Evolutionary conservation across 2,329 filamentous ascomycete species (phyloP).

Genomic region (Blastomyces percursus): DNA sequence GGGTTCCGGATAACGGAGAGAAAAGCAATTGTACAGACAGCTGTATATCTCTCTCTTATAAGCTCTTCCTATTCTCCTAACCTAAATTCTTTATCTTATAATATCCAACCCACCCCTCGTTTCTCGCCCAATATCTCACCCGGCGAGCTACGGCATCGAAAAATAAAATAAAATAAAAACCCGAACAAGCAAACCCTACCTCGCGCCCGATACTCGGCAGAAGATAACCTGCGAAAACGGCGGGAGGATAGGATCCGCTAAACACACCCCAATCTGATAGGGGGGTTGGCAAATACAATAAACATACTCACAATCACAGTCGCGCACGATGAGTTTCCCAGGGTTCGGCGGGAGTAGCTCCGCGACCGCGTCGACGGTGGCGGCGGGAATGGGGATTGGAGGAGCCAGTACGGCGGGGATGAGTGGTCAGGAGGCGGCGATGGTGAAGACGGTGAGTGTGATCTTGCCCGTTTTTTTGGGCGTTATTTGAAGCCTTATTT

Average conservation of each 20-base stretch:
- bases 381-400: constrained; percentile 15
- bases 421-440: constrained; percentile 38
- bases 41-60: not conserved
- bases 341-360: constrained; percentile 24
- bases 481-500: too few relatives aligned
- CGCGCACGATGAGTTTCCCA: constrained; percentile 26
- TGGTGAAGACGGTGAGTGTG: constrained; percentile 36
- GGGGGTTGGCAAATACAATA: not conserved
- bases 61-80: not conserved
- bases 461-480: not conserved
- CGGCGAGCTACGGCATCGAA: not conserved
- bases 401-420: constrained; percentile 26
- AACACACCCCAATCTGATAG: not conserved
- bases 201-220: not conserved
- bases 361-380: constrained; percentile 16
- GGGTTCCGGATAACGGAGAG: not conserved
- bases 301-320: not conserved
- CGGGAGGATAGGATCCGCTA: too few relatives aligned
- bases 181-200: not conserved
- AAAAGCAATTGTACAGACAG: not conserved
- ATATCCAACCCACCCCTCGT: not conserved
- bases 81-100: not conserved
- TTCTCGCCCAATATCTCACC: not conserved
- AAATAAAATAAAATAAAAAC: too few relatives aligned
- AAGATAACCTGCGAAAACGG: too few relatives aligned